Evolutionary conservation across 2,329 filamentous ascomycete genomes (phyloP), one percentile per base, ranked within the genome.

Genomic region (Xylaria sp.): DNA sequence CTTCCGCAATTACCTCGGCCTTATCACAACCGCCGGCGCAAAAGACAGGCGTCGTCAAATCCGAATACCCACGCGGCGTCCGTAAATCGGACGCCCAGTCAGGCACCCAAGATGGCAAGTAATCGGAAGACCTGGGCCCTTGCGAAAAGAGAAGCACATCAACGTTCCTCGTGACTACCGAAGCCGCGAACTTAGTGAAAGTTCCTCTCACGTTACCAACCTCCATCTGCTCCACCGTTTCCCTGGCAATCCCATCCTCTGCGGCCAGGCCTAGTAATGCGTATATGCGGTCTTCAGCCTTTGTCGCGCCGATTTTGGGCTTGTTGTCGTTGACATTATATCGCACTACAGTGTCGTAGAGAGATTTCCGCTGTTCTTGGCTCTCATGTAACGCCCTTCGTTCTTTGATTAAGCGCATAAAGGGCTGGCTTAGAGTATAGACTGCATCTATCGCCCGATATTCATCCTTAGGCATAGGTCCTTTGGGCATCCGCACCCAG

Each of bases 71-170:
- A n/a, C 31, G 3, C 3, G 48, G 48, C 17, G 48, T 51, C 31
- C 48, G 48, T n/a, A 51, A 51, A 13, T 51, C 48, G 15, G 26
- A 17, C 4, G 26, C 31, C 48, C 48, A 51, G 66, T 80, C 78
- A 6, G 78, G 77, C 3, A 76, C 77, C 79, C 79, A 80, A 2
- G 78, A 79, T 2, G 79, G 79, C 20, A 80, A 28, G 2, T 61
- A 66, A 1, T 48, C 77, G 2, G 75, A 74, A 6, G 72, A 64
- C n/a, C 64, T 66, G 11, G 66, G 69, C 9, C 59, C 70, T 65
- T 80, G 79, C 6, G 73, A 74, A 58, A 76, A 80, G 6, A 79
- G 69, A 6, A 80, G 65, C 1, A 76, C 53, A 60, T 80, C 79
- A 5, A 74, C 38, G 38, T 72, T 75, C 1, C 74, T 64, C 26